These are phyloP conservation scores for Atalantia buxifolia DNA, from an alignment of 345 rosid genomes.

Conservation along the genomic window DNA sequence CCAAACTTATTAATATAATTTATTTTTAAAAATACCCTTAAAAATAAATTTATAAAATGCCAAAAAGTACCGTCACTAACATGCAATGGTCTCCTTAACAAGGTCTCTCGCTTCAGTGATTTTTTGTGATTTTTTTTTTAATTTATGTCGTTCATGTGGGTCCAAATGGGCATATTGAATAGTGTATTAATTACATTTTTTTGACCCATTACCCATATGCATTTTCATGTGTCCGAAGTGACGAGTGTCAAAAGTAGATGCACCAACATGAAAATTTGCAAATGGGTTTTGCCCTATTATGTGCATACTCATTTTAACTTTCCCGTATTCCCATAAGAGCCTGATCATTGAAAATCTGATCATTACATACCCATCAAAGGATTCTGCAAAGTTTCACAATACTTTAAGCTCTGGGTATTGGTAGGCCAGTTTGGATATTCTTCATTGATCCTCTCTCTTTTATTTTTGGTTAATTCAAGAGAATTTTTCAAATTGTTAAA, in stretches of 20 bases:
- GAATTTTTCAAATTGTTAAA: background rate
- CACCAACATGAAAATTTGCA: background rate
- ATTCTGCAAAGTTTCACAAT: slow-evolving; percentile 5
- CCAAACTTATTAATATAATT: background rate
- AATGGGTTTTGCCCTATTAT: background rate
- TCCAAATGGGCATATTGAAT: slow-evolving; percentile 1
- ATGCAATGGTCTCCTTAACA: background rate
- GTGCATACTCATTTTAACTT: background rate
- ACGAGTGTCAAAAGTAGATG: background rate
- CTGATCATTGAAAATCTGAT: slow-evolving; percentile 19
- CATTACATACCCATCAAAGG: background rate
- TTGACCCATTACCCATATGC: background rate
- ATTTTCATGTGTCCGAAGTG: background rate
- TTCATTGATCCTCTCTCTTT: background rate
- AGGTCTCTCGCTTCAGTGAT: background rate
- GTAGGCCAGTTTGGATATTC: slow-evolving; percentile 18
- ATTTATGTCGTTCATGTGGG: background rate
- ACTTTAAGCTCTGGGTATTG: slow-evolving; percentile 9
- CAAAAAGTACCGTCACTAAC: background rate
- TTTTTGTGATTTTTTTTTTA: background rate
- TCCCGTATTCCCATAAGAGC: slow-evolving; percentile 21
- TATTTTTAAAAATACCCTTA: background rate
- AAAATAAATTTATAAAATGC: background rate
- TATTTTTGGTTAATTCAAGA: background rate
- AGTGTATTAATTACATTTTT: background rate